Percentiles rank a stretch among this genome's conserved stretches.
Conservation (phyloP, 106 monocot species). For the Amphibolis antarctica region DNA sequence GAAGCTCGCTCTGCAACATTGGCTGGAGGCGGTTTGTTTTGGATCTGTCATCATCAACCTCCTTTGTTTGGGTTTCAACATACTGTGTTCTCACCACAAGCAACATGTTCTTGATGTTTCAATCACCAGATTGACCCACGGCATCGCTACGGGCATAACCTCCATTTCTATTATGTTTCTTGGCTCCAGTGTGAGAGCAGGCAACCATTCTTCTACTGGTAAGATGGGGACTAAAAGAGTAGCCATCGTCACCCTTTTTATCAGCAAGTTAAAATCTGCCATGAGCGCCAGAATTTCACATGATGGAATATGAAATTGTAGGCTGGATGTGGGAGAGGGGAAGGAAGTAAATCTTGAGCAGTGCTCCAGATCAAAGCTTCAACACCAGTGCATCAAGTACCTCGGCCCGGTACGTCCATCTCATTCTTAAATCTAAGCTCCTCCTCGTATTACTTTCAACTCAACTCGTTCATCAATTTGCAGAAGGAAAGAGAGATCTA, state of each 20-base stretch:
- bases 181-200: slow-evolving; percentile 83
- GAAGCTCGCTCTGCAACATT: slow-evolving; percentile 95
- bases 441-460: not conserved
- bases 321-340: slow-evolving; percentile 94
- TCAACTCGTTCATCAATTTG: not conserved
- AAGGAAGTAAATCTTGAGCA: slow-evolving; percentile 63
- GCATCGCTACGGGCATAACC: slow-evolving; percentile 97
- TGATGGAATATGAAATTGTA: slow-evolving; percentile 8
- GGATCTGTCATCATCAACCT: not conserved
- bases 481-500: slow-evolving; percentile 86
- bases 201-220: slow-evolving; percentile 99
- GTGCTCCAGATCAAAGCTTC: slow-evolving; percentile 68
- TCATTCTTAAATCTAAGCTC: not conserved
- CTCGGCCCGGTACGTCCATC: slow-evolving; percentile 58
- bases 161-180: slow-evolving; percentile 73
- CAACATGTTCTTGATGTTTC: not conserved
- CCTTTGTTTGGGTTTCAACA: too few species aligned
- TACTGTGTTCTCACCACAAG: not conserved
- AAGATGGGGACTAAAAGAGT: slow-evolving; percentile 1
- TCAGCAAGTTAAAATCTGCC: too few species aligned
- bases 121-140: slow-evolving; percentile 76
- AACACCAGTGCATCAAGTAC: slow-evolving; percentile 90
- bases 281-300: not conserved
- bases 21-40: slow-evolving; percentile 86
- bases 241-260: not conserved